Conservation (phyloP, 192 early-diverging fungal species). For the Powellomyces hirtus region DNA sequence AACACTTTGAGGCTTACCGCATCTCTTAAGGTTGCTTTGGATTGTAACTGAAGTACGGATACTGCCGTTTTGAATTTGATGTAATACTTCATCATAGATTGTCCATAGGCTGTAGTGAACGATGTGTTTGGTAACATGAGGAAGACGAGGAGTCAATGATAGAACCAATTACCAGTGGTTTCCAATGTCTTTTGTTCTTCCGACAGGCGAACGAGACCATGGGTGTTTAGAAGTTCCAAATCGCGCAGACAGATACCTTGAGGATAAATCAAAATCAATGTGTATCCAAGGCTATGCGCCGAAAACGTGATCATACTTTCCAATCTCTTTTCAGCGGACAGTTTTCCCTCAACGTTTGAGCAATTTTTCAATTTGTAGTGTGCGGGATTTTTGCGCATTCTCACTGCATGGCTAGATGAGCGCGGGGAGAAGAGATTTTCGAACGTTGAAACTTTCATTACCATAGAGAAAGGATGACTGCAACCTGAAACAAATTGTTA, state of each 20-base stretch:
- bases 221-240: slow-evolving; percentile 31
- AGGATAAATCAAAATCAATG: background rate
- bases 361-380: slow-evolving; percentile 41
- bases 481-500: slow-evolving; percentile 30
- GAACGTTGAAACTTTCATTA: slow-evolving; percentile 6
- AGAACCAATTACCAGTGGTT: slow-evolving; percentile 33
- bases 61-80: slow-evolving; percentile 40
- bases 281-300: background rate
- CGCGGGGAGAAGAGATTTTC: background rate
- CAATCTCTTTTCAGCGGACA: slow-evolving; percentile 34
- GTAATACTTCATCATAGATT: slow-evolving; percentile 49
- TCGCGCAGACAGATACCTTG: slow-evolving; percentile 45
- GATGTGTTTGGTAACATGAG: no score
- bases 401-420: slow-evolving; percentile 23
- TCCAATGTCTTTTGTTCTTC: slow-evolving; percentile 22
- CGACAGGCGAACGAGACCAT: slow-evolving; percentile 18
- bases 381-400: slow-evolving; percentile 50
- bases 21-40: background rate
- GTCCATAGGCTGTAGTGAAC: no score
- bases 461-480: slow-evolving; percentile 56
- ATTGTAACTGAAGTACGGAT: slow-evolving; percentile 13
- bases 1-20: slow-evolving; percentile 4
- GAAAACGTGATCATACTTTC: slow-evolving; percentile 19
- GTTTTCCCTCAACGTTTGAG: slow-evolving; percentile 2
- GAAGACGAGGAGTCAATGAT: no score